Evolutionary conservation across 2,329 filamentous ascomycete species (phyloP).

Genomic region (Colletotrichum sp.): DNA sequence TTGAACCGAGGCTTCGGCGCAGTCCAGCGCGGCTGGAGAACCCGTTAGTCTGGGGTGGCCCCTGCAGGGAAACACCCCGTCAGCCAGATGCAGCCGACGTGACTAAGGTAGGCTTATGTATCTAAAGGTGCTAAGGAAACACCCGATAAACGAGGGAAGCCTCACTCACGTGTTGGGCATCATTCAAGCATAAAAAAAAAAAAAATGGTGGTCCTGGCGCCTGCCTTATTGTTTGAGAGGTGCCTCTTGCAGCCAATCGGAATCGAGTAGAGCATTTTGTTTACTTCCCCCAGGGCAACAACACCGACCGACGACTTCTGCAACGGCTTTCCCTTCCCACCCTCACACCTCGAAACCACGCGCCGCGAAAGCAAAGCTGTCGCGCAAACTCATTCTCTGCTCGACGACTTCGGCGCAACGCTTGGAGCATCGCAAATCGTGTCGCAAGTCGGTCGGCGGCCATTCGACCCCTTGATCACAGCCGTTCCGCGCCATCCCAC

Average conservation of each 20-base stretch:
- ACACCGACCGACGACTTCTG: not conserved
- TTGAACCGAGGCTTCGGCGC: conserved; percentile 29
- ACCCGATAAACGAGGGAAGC: not conserved
- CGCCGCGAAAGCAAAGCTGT: not conserved
- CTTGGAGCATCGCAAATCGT: not conserved
- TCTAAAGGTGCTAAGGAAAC: not conserved
- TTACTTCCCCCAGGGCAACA: conserved; percentile 49
- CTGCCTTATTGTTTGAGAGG: conserved; percentile 12
- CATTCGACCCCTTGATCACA: not conserved
- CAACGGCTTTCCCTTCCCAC: not conserved
- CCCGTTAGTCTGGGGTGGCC: not conserved
- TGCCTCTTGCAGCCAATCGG: conserved; percentile 20
- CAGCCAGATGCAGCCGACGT: not conserved
- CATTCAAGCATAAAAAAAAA: not conserved
- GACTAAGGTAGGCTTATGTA: not conserved
- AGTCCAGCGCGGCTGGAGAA: conserved; percentile 4
- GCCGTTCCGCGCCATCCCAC: conserved; percentile 26
- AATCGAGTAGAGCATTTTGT: conserved; percentile 34
- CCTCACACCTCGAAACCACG: not conserved
- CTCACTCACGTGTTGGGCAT: conserved; percentile 19
- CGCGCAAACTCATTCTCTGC: not conserved
- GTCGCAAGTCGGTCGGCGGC: not conserved
- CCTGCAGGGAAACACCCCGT: not conserved
- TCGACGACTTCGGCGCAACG: no score
- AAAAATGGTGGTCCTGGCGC: not conserved